Base-by-base conservation (phyloP, 1,284 basidiomycete genomes). In the Schizopora paradoxa region DNA sequence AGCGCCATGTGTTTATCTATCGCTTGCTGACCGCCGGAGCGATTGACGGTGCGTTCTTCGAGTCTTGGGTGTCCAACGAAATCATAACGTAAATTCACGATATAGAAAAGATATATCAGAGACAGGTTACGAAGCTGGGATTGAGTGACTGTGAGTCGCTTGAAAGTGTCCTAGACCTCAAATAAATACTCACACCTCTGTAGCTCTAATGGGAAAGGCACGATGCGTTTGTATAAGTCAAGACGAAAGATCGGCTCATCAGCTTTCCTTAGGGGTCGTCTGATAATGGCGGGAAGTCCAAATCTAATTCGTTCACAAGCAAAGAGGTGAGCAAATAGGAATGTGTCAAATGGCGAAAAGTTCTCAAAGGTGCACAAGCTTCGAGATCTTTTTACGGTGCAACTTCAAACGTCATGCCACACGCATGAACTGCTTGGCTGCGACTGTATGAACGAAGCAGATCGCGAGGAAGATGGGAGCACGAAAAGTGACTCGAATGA, bases 51-150 rank as follows among this genome's bases (percentile, higher is more conserved):
- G 61, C 37, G 61, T 43, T 18, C 5, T 28, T 42, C 43, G n/a
- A n/a, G n/a, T 11, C 19, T n/a, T 11, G 35, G 25, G 22, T n/a
- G 19, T 16, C 21, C 19, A n/a, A 39, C 13, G 26, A 16, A 5
- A 38, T 5, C 4, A n/a, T 34, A 21, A 39, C 29, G 21, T 33
- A 22, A 26, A 28, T 40, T 28, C 47, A 34, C 35, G 21, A 27
- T 51, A 31, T 54, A 86, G 86, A 91, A 64, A 91, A 91, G 64
- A 90, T 91, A 14, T 90, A 77, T 56, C 88, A 97, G 65, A 77
- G 96, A 40, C 95, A 98, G 65, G 80, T 98, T 21, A 97, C 91
- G n/a, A 99, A 99, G 65, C 76, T 92, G 11, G 94, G 91, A 1
- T 66, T 99, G 38, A 91, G 87, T 56, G 80, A 87, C 54, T 88